Conservation (phyloP, 1,139 yeast species). For the Candida tunisiensis region DNA sequence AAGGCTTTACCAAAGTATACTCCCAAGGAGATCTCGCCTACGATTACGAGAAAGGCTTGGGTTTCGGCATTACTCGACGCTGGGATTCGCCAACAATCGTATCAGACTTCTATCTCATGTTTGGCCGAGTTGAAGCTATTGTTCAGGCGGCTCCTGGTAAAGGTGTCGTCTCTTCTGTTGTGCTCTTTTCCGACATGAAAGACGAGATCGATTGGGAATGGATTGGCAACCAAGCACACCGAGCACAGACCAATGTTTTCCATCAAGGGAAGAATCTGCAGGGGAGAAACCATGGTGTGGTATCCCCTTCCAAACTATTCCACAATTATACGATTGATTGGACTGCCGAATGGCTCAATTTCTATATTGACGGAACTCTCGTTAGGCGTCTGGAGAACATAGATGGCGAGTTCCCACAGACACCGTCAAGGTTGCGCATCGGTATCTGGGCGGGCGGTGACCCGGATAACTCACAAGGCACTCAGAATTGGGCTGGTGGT, state of each 20-base stretch:
- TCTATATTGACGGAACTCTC: slow-evolving; percentile 44
- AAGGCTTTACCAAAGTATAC: no score
- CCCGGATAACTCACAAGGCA: slow-evolving; percentile 44
- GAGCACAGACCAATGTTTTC: slow-evolving; percentile 70
- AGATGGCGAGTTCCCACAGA: slow-evolving; percentile 51
- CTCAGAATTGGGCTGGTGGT: slow-evolving; percentile 82
- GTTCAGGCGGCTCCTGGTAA: slow-evolving; percentile 56
- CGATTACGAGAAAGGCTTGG: no score
- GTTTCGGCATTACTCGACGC: slow-evolving; percentile 33
- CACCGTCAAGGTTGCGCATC: slow-evolving; percentile 55
- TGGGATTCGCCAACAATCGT: slow-evolving; percentile 25
- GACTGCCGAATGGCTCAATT: slow-evolving; percentile 42
- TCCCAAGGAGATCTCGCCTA: no score
- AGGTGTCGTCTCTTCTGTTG: slow-evolving; percentile 69
- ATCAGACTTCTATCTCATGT: slow-evolving; percentile 72
- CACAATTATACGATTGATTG: slow-evolving; percentile 77
- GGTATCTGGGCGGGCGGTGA: slow-evolving; percentile 83
- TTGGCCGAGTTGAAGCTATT: slow-evolving; percentile 62
- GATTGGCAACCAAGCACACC: slow-evolving; percentile 56
- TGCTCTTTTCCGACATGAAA: slow-evolving; percentile 66
- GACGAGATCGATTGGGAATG: slow-evolving; percentile 83
- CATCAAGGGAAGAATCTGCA: slow-evolving; percentile 70
- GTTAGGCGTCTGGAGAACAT: slow-evolving; percentile 41
- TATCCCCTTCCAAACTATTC: slow-evolving; percentile 33
- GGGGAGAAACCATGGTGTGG: slow-evolving; percentile 41